Evolutionary conservation across 805 yeast genomes (phyloP).

Genomic region (Suhomyces sp.): DNA sequence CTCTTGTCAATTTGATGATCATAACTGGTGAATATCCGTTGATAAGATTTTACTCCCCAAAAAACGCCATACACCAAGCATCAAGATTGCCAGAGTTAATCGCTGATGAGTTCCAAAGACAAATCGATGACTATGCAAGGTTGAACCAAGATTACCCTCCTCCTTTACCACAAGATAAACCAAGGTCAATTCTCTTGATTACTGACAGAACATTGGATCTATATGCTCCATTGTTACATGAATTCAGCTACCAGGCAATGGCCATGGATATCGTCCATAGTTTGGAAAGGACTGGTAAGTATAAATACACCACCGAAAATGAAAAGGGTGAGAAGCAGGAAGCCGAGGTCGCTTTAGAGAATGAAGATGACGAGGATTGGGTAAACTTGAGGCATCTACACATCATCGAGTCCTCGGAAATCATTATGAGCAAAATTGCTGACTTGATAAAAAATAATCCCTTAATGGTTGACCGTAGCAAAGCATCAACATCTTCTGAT

Average conservation of each 20-base stretch:
- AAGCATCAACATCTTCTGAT: conserved; percentile 65
- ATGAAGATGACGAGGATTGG: conserved; percentile 76
- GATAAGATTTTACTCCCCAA: conserved; percentile 64
- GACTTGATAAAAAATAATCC: conserved; percentile 73
- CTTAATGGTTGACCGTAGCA: conserved; percentile 63
- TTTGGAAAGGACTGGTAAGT: conserved; percentile 41
- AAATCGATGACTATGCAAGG: conserved; percentile 74
- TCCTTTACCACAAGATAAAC: conserved; percentile 48
- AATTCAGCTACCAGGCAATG: conserved; percentile 89
- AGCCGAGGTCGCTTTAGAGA: conserved; percentile 40
- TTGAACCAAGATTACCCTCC: conserved; percentile 62
- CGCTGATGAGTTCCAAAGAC: conserved; percentile 68
- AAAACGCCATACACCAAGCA: conserved; percentile 50
- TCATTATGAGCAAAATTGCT: conserved; percentile 54
- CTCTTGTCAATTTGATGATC: conserved; percentile 70
- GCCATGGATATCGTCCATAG: conserved; percentile 66
- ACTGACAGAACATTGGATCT: conserved; percentile 83
- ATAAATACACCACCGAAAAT: conserved; percentile 53
- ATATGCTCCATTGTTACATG: conserved; percentile 82
- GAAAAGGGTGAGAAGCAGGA: conserved; percentile 41
- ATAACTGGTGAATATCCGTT: conserved; percentile 86
- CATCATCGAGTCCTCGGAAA: conserved; percentile 68
- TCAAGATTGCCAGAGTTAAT: conserved; percentile 62
- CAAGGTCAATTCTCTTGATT: conserved; percentile 70
- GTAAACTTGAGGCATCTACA: conserved; percentile 66